Base-by-base conservation (phyloP, 1,139 yeast species). In the Spathaspora sp. region DNA sequence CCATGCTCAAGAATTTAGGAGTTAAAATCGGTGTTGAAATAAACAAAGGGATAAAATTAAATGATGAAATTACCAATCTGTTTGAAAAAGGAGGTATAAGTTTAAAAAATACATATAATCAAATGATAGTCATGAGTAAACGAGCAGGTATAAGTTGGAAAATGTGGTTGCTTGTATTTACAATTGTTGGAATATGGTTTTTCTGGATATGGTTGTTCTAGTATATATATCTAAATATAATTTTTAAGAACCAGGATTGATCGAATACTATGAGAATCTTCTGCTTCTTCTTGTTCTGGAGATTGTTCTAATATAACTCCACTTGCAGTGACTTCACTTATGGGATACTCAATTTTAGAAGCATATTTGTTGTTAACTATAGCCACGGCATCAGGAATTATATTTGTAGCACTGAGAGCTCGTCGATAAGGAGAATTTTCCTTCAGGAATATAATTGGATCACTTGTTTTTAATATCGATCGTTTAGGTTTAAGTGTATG, bases 1-100 rank as follows among this genome's bases (percentile, higher is more conserved):
- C 80, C 44, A 75, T 86, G 56, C 70, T 91, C 51, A 90, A 89
- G 65, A 81, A 79, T 49, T 67, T 89, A 47, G 86, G 96, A 6
- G 63, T 81, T 40, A 78, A 73, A 53, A 90, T 91, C 86, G 97
- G 97, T 2, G 81, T 81, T 40, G 96, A 90, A 61, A 91, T 90
- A 54, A 82, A 88, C 56, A 84, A 83, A 55, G 82, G 91, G 26
- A 82, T 83, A 52, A 68, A 81, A 50, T 69, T 86, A 48, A 74
- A 89, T 51, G 80, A 78, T 49, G 78, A 78, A 23, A 70, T 88
- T 53, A 76, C 81, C 45, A 72, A 74, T 48, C 55, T 59, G 24
- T 70, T 75, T 54, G 79, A 73, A 55, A 59, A 60, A 51, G 80
- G 80, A 8, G 67, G 64, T 51, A 60, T 73, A 38, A 73, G 79